Percentiles rank a stretch among this genome's conserved stretches.
These are phyloP conservation scores for Penicillium sp. DNA, from an alignment of 2,329 filamentous ascomycete genomes.

Conservation along the genomic window DNA sequence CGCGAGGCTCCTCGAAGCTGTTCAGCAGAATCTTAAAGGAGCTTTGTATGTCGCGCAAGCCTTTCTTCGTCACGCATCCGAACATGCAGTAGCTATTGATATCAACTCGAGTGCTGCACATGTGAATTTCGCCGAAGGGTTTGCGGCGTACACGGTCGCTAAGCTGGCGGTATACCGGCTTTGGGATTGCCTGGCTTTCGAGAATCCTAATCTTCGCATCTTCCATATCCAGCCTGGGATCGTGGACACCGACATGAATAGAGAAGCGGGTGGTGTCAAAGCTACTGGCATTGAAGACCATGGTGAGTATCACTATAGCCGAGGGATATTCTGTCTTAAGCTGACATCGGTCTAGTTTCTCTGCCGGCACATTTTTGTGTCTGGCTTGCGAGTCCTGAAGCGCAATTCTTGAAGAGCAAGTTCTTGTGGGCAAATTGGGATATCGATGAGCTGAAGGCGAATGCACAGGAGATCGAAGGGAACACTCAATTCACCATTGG, in stretches of 20 bases:
- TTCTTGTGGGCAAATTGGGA: conserved; percentile 54
- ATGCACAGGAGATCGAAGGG: conserved; percentile 33
- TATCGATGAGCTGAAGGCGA: conserved; percentile 48
- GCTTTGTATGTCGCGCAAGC: conserved; percentile 3
- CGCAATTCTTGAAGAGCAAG: conserved; percentile 47
- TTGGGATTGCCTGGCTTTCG: conserved; percentile 25
- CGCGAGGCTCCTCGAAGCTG: conserved; percentile 28
- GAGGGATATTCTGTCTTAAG: background rate
- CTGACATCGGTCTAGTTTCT: conserved; percentile 5
- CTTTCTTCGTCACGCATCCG: conserved; percentile 35
- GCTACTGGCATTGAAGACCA: conserved; percentile 26
- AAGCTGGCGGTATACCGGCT: conserved; percentile 33
- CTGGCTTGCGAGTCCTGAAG: conserved; percentile 48
- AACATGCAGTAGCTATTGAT: conserved; percentile 35
- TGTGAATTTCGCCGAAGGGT: conserved; percentile 25
- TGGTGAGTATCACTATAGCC: conserved; percentile 18
- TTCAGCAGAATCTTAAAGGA: conserved; percentile 5
- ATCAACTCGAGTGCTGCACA: conserved; percentile 37
- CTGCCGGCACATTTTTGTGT: conserved; percentile 46
- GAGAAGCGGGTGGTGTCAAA: conserved; percentile 20
- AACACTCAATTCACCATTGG: conserved; percentile 1
- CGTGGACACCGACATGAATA: conserved; percentile 27
- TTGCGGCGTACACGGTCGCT: conserved; percentile 26
- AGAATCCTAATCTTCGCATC: conserved; percentile 27
- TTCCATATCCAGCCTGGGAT: conserved; percentile 32